Base-by-base conservation (phyloP, 169 alveolate genomes). In the Plasmodium gaboni region DNA sequence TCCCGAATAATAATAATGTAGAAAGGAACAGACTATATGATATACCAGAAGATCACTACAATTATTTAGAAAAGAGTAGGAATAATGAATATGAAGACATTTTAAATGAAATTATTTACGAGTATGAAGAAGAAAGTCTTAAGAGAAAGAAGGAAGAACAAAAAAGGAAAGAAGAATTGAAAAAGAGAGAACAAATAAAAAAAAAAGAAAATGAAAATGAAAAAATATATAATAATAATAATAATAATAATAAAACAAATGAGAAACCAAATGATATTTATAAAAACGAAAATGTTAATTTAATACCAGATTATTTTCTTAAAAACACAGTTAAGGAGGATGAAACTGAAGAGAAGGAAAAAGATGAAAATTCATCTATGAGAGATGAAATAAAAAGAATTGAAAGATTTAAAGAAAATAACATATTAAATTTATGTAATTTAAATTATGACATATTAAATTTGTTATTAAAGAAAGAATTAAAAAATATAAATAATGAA, bases 301-400 rank as follows among this genome's bases (percentile, higher is more conserved):
- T 13, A 57, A 50, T 5, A 32, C 24, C 5, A 2, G 65, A 19
- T 13, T 55, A 48, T 42, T 7, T 24, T 32, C 42, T 68, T 17
- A 46, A 13, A 69, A 48, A 50, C 9, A 24, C 22, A 55, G 24
- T 44, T 48, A 3, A 46, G 19, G 38, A 38, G 19, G 61, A 59
- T 15, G 26, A 65, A 9, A 51, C 8, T 22, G 15, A 55, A 12
- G 51, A 38, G 0, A 15, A 53, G 10, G 51, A 4, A 1, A 19
- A 26, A n/a, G 8, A 22, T 26, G 46, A 50, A 13, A 24, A 67
- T 19, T 13, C 48, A 15, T 15, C 12, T 5, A 26, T 50, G 50
- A n/a, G 69, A 24, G 91, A 83, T 2, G 91, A 83, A 83, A 83
- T 83, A 53, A 55, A 67, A 10, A 15, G 91, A 38, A 83, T 83